A percentile compares a stretch with the other conserved stretches of the same genome.
Evolutionary conservation across 768 basidiomycete species (phyloP).

Genomic region (Psilocybe cyanescens): DNA sequence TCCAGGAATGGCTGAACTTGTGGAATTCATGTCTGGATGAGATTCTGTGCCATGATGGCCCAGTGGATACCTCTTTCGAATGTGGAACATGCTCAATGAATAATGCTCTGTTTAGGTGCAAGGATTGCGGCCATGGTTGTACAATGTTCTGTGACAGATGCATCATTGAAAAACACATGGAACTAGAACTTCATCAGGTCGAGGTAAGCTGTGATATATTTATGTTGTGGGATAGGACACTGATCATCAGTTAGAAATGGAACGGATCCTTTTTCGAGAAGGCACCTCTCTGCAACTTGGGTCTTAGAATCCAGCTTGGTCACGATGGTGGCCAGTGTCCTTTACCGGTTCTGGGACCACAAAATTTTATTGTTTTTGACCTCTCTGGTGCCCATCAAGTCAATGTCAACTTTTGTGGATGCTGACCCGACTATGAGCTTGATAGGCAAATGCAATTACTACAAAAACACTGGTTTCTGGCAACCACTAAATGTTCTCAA

Average conservation of each 20-base stretch:
- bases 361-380: neutral
- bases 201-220: neutral
- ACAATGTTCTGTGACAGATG: neutral
- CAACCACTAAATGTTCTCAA: conserved; percentile 1
- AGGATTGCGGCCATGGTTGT: neutral
- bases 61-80: too few relatives aligned
- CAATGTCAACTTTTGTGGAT: neutral
- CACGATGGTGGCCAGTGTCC: neutral
- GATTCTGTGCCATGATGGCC: conserved; percentile 7
- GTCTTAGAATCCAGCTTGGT: neutral
- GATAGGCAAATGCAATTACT: neutral
- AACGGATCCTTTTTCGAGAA: neutral
- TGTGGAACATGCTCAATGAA: neutral
- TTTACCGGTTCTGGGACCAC: neutral
- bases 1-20: conserved; percentile 7
- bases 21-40: conserved; percentile 7
- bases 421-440: neutral
- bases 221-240: neutral
- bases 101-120: neutral
- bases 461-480: conserved; percentile 12
- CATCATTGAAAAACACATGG: neutral
- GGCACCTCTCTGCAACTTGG: neutral
- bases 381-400: neutral
- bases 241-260: neutral
- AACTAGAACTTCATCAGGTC: neutral